A percentile compares a stretch with the other conserved stretches of the same genome.
phyloP scores from a whole-genome alignment of 2,329 filamentous ascomycete species.

The Fusarium hostae region DNA sequence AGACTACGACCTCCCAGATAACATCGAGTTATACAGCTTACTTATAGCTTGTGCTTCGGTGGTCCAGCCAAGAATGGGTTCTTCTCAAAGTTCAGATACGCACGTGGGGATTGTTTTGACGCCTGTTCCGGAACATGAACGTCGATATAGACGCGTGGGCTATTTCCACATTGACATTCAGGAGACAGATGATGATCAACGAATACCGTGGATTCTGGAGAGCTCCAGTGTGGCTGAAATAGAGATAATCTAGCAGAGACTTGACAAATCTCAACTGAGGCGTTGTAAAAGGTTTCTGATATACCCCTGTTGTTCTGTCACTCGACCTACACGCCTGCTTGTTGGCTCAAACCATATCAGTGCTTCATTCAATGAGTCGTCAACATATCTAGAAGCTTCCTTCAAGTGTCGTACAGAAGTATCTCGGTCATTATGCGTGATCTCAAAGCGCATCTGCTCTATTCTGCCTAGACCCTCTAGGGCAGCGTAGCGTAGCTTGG shows the following conservation, averaged over 20 bases:
- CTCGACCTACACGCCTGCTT: neutral
- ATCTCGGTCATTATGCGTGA: neutral
- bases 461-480: neutral
- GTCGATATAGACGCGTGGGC: neutral
- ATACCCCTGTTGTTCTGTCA: neutral
- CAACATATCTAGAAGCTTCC: neutral
- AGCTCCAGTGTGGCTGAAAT: neutral
- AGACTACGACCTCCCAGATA: neutral
- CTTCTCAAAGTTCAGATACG: neutral
- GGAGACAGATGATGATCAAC: neutral
- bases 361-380: neutral
- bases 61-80: neutral
- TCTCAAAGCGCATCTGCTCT: neutral
- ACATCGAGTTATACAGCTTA: neutral
- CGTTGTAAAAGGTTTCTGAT: neutral
- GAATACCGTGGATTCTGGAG: neutral
- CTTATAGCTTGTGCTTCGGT: neutral
- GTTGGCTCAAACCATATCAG: neutral
- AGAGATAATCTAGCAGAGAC: neutral
- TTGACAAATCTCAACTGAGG: neutral
- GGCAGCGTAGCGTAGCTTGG: neutral
- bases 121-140: neutral
- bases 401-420: neutral
- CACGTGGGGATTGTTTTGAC: neutral
- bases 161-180: neutral